phyloP scores from a whole-genome alignment of 129 eudicot species.

The Gnaphalium uliginosum region DNA sequence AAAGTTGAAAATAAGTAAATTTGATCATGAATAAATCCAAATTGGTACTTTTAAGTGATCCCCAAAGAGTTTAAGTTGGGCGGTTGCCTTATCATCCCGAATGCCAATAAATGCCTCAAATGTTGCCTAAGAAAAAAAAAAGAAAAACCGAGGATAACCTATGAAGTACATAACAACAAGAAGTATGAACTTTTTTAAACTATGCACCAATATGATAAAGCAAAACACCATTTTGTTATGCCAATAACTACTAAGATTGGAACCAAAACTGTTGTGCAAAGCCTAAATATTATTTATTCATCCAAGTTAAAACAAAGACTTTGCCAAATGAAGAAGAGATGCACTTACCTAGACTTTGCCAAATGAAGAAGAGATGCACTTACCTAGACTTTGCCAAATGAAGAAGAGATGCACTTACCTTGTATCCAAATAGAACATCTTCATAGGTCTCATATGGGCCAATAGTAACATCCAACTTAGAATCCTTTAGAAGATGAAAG shows the following conservation, averaged over 20 bases:
- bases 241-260: background rate
- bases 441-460: slow-evolving; percentile 99
- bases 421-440: slow-evolving; percentile 87
- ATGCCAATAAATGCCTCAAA: slow-evolving; percentile 94
- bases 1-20: background rate
- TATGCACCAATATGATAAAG: background rate
- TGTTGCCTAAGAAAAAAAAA: slow-evolving; percentile 60
- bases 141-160: slow-evolving; percentile 3
- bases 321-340: background rate
- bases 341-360: too few relatives aligned
- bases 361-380: slow-evolving; percentile 6
- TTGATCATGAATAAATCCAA: slow-evolving; percentile 1
- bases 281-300: background rate
- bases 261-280: background rate
- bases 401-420: slow-evolving; percentile 53
- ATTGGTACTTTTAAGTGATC: slow-evolving; percentile 64
- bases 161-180: slow-evolving; percentile 4
- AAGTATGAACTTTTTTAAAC: background rate
- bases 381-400: background rate
- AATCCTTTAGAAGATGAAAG: slow-evolving; percentile 53
- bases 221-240: background rate
- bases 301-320: background rate
- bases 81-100: slow-evolving; percentile 92
- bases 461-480: slow-evolving; percentile 92
- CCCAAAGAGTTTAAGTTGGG: slow-evolving; percentile 87